These are phyloP conservation scores for Neurospora sp. DNA, from an alignment of 495 filamentous ascomycete genomes.

Conservation along the genomic window DNA sequence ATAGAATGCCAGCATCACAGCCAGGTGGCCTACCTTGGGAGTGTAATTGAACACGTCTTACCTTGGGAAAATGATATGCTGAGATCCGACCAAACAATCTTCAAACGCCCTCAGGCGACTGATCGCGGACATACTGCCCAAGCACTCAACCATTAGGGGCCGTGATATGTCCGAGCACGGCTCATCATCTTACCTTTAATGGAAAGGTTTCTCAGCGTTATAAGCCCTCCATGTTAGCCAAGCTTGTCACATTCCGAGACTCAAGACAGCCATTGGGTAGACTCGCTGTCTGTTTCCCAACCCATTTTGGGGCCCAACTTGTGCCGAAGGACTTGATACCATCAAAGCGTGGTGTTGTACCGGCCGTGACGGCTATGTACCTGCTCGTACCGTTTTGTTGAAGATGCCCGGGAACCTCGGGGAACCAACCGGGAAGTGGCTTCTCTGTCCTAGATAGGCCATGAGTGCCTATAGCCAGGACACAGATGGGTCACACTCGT, in stretches of 20 bases:
- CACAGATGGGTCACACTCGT: background rate
- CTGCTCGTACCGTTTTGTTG: slow-evolving; percentile 12
- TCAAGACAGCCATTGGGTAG: background rate
- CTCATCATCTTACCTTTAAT: background rate
- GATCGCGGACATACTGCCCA: background rate
- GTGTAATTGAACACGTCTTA: too few relatives aligned
- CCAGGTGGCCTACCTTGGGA: background rate
- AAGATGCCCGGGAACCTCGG: background rate
- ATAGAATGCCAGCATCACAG: background rate
- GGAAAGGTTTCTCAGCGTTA: background rate
- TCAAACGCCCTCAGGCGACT: background rate
- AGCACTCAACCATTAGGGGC: background rate
- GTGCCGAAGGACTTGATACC: background rate
- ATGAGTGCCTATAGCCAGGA: background rate
- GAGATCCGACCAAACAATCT: too few relatives aligned
- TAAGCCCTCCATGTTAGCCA: background rate
- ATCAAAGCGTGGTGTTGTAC: slow-evolving; percentile 6
- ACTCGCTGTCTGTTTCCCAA: background rate
- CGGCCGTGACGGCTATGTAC: slow-evolving; percentile 10
- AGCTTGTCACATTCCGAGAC: background rate
- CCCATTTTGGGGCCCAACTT: background rate
- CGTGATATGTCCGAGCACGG: background rate
- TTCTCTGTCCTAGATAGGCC: background rate
- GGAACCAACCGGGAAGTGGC: background rate
- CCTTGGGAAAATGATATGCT: too few relatives aligned